Evolutionary conservation across 108 stramenopile genomes (phyloP).

Genomic region (Conticribra guillardii): DNA sequence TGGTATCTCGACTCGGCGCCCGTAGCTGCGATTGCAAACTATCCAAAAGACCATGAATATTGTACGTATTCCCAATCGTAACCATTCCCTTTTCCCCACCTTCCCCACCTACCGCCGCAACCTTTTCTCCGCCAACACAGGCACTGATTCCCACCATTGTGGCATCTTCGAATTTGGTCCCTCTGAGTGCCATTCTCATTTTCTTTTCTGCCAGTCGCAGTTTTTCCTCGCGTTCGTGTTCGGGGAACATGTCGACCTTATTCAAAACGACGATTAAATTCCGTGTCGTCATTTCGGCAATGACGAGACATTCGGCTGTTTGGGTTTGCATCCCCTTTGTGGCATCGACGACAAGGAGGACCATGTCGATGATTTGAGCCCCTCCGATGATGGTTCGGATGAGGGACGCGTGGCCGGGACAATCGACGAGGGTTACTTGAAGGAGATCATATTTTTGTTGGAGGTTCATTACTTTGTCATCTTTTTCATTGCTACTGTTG

Average conservation of each 20-base stretch:
- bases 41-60: conserved; percentile 73
- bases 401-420: conserved; percentile 97
- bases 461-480: conserved; percentile 17
- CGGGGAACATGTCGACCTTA: conserved; percentile 91
- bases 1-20: conserved; percentile 61
- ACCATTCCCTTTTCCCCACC: conserved; percentile 7
- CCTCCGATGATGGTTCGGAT: conserved; percentile 99
- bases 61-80: conserved; percentile 53
- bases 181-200: conserved; percentile 61
- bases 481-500: background rate
- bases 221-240: conserved; percentile 65
- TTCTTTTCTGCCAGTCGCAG: conserved; percentile 64
- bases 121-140: conserved; percentile 93
- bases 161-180: conserved; percentile 78
- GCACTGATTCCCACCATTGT: conserved; percentile 87
- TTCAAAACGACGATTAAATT: conserved; percentile 91
- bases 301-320: conserved; percentile 98
- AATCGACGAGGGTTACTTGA: conserved; percentile 95
- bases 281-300: conserved; percentile 94
- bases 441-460: conserved; percentile 52
- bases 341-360: conserved; percentile 96
- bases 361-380: conserved; percentile 96
- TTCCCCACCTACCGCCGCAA: conserved; percentile 65
- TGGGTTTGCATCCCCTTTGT: conserved; percentile 98
- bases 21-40: conserved; percentile 63